Evolutionary conservation across 2,329 filamentous ascomycete genomes (phyloP), one percentile per base, ranked within the genome.

Genomic region (Fusarium buharicum): DNA sequence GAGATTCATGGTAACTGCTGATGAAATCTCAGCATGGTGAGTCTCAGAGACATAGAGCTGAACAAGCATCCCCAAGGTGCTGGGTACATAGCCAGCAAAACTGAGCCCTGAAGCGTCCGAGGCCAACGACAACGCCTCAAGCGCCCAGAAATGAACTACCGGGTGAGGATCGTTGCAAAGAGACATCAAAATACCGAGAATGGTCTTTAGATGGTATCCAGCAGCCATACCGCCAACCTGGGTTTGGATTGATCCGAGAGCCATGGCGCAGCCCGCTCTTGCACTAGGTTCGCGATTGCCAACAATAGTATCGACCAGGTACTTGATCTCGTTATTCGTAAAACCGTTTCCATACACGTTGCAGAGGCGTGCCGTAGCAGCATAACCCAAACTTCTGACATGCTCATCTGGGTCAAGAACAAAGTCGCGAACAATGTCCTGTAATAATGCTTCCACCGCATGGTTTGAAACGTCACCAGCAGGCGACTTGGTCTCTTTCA

Each of bases 171-270:
- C 95, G 68, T 93, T 97, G 74, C 93, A 94, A 10, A 99, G 83
- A 8, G 95, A 98, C 90, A 98, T 96, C n/a, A 99, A 80, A 34
- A 99, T 96, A 16, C 94, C 91, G n/a, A 97, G 85, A 45, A 99
- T 97, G 2, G 93, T 97, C 79, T 98, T 98, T 46, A 99, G 83
- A 74, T 99, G 95, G 69, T 95, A 93, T 4, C 93, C 93, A 50
- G 95, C 95, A 49, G 95, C 95, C 93, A 99, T 98, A 53, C 95
- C 94, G 54, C 95, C 96, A 30, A 99, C 91, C 74, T 97, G 93
- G 16, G 92, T 91, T 77, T 99, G 93, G 47, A 99, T 98, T 53
- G 90, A 91, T 9, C 95, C 95, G 27, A 99, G 80, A 12, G 95
- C 93, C 81, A 96, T 92, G 14, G 96, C 95, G 76, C 94, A 99